These are phyloP conservation scores for Berkeleyomyces basicola DNA, from an alignment of 2,329 filamentous ascomycete genomes.

Conservation along the genomic window DNA sequence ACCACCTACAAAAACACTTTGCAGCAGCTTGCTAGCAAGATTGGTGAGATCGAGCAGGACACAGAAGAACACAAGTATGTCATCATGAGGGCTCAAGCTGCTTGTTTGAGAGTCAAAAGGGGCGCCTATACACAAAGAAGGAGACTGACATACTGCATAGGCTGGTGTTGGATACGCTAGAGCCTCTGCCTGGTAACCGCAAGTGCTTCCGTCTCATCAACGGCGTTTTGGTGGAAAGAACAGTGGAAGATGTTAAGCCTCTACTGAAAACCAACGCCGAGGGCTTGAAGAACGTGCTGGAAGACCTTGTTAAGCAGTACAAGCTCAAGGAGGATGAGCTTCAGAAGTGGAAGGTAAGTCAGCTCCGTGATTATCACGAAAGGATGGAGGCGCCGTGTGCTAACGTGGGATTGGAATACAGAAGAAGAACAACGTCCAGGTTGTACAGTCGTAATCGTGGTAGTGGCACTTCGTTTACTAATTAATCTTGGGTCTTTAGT, in stretches of 20 bases:
- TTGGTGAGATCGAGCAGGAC: conserved; percentile 94
- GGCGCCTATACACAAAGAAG: neutral
- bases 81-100: conserved; percentile 12
- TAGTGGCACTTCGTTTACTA: neutral
- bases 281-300: conserved; percentile 80
- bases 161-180: conserved; percentile 82
- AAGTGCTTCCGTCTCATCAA: conserved; percentile 99
- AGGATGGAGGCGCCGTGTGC: neutral
- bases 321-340: conserved; percentile 86
- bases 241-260: conserved; percentile 81
- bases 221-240: conserved; percentile 85
- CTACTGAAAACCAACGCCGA: conserved; percentile 87
- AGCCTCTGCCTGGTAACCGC: conserved; percentile 64
- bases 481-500: neutral
- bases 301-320: conserved; percentile 92
- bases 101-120: neutral
- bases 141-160: conserved; percentile 29
- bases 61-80: conserved; percentile 94
- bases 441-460: conserved; percentile 52
- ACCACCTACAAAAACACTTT: conserved; percentile 61
- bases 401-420: conserved; percentile 22
- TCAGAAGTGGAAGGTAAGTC: conserved; percentile 90
- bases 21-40: conserved; percentile 87
- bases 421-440: conserved; percentile 83
- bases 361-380: neutral